Evolutionary conservation across 2,329 filamentous ascomycete genomes (phyloP).

Genomic region (Achaetomium macrosporum): DNA sequence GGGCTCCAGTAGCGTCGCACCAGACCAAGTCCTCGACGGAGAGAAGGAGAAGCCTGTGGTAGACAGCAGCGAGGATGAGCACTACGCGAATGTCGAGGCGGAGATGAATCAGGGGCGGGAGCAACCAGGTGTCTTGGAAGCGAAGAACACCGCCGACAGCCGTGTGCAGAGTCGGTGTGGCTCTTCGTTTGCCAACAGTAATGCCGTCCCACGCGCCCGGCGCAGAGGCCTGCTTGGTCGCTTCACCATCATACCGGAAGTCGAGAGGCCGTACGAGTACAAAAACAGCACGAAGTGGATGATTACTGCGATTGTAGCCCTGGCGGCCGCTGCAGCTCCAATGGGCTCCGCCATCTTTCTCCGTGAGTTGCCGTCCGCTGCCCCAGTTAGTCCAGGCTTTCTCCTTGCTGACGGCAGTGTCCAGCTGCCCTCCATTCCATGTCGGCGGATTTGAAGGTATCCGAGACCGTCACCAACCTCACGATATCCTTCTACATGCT

Average conservation of each 20-base stretch:
- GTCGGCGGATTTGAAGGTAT: conserved; percentile 54
- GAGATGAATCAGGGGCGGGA: neutral
- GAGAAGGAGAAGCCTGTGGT: conserved; percentile 1
- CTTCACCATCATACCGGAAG: conserved; percentile 69
- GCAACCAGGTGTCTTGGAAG: neutral
- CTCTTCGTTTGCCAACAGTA: conserved; percentile 37
- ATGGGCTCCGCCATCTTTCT: conserved; percentile 82
- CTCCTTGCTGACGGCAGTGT: neutral
- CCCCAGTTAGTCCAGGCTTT: neutral
- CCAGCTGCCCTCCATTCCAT: conserved; percentile 64
- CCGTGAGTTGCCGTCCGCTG: conserved; percentile 45
- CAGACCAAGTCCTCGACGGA: neutral
- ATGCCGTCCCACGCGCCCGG: conserved; percentile 37
- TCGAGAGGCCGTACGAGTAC: conserved; percentile 71
- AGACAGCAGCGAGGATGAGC: conserved; percentile 11
- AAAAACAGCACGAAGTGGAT: conserved; percentile 72
- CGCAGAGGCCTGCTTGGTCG: conserved; percentile 68
- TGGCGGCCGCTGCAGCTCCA: conserved; percentile 71
- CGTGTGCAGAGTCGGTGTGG: conserved; percentile 27
- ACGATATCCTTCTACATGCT: conserved; percentile 78
- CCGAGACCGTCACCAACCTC: conserved; percentile 64
- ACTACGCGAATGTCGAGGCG: conserved; percentile 5
- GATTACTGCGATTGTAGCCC: conserved; percentile 69
- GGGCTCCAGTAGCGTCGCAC: neutral
- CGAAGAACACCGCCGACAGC: neutral